These are phyloP conservation scores for Thyridium curvatum DNA, from an alignment of 2,329 filamentous ascomycete species.

Conservation along the genomic window DNA sequence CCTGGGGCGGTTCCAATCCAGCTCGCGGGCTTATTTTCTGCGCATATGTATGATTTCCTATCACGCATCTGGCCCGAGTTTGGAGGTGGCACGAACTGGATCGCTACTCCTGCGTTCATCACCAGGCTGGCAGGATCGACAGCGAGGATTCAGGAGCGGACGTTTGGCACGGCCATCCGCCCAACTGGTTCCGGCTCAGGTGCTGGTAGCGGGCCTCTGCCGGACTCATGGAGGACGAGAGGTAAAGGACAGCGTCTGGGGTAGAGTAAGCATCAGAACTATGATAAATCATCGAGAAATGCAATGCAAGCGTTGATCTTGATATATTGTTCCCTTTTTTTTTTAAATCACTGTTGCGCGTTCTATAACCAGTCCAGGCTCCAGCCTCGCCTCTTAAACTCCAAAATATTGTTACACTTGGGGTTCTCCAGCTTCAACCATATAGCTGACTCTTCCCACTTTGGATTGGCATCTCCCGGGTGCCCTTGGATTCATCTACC, in stretches of 20 bases:
- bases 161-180: constrained; percentile 57
- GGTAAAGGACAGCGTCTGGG: constrained; percentile 59
- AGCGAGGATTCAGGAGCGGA: constrained; percentile 35
- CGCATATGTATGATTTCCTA: constrained; percentile 86
- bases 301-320: too few relatives aligned
- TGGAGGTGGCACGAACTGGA: constrained; percentile 71
- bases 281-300: too few relatives aligned
- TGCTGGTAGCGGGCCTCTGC: constrained; percentile 41
- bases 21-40: constrained; percentile 73
- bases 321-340: too few relatives aligned
- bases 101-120: constrained; percentile 69
- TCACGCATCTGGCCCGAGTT: constrained; percentile 84
- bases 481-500: too few relatives aligned
- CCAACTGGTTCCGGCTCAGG: constrained; percentile 21
- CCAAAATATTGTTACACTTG: too few relatives aligned
- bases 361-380: too few relatives aligned
- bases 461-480: constrained; percentile 21
- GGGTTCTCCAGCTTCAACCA: too few relatives aligned
- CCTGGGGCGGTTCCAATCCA: constrained; percentile 57
- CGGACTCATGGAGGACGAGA: constrained; percentile 58
- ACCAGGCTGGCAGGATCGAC: constrained; percentile 56
- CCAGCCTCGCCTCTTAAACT: too few relatives aligned
- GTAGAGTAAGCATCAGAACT: constrained; percentile 14
- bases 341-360: too few relatives aligned
- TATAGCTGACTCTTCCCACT: constrained; percentile 29